Base-by-base conservation (phyloP, 345 rosid species). In the Aquilaria malaccensis region DNA sequence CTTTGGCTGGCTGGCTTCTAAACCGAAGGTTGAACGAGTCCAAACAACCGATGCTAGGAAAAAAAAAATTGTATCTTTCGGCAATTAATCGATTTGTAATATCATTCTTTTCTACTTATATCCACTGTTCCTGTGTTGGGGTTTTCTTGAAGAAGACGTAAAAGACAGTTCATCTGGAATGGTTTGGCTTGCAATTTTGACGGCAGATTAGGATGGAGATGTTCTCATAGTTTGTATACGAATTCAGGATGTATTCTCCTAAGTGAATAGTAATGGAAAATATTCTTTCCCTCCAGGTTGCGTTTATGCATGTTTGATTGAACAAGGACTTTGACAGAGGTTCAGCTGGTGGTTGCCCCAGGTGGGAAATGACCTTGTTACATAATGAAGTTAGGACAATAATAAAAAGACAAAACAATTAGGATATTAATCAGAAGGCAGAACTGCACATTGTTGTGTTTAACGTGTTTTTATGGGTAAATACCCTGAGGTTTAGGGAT, bases 61-160 rank as follows among this genome's bases (percentile, higher is more conserved):
- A 37, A 37, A 37, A 4, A 37, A 4, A 64, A 66, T 66, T 75
- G 55, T 69, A 66, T 52, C 53, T 55, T 53, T 46, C 22, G 59
- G 55, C 58, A 59, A 70, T 72, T 67, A 70, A 72, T 72, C 62
- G 75, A 76, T 68, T 75, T 77, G 84, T 81, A 70, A 68, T 73
- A 77, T 63, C 87, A 87, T 85, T 84, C 79, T 79, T 87, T 76
- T 60, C 33, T 60, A 58, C n/a, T 72, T 15, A 52, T 50, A 61
- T 50, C 22, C 29, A 9, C 13, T 5, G 45, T 30, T 61, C 22
- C 12, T 31, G 45, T 11, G 45, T 31, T 13, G 55, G 33, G 41
- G 11, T 37, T 52, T 43, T 32, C 13, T 47, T 43, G 41, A 52
- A 12, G 9, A 52, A 12, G 9, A 43, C 30, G 29, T 30, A 11